A percentile compares a stretch with the other conserved stretches of the same genome.
phyloP scores from a whole-genome alignment of 1,284 basidiomycete genomes.

The Melampsora americana region DNA sequence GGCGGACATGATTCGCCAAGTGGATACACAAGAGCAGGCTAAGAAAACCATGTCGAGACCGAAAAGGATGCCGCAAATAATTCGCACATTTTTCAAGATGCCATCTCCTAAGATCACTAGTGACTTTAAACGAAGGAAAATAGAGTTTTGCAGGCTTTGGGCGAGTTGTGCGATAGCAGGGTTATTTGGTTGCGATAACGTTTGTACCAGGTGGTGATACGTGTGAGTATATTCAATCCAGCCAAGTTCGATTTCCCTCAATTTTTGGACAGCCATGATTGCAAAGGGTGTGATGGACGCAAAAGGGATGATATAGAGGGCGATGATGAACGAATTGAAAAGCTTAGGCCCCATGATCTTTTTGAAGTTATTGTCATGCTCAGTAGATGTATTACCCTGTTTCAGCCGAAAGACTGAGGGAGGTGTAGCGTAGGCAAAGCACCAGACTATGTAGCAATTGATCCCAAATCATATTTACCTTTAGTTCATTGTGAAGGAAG shows the following conservation, averaged over 20 bases:
- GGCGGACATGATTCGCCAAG: not conserved
- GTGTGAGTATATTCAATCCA: not conserved
- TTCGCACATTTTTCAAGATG: not conserved
- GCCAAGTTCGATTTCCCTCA: not conserved
- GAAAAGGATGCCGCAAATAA: not conserved
- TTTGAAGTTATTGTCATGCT: not conserved
- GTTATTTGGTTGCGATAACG: not conserved
- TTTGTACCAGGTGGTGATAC: not conserved
- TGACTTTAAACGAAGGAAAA: too few relatives aligned
- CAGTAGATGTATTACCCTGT: not conserved
- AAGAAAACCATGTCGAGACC: not conserved
- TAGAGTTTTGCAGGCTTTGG: too few relatives aligned
- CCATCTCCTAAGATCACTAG: too few relatives aligned
- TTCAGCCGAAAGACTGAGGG: not conserved
- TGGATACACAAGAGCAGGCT: not conserved
- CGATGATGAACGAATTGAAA: not conserved
- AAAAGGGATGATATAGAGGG: not conserved
- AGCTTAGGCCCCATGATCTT: not conserved
- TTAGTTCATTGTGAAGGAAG: too few relatives aligned
- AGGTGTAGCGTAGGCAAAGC: not conserved
- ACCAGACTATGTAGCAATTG: not conserved
- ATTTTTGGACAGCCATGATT: not conserved
- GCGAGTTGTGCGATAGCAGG: not conserved
- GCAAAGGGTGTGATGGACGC: not conserved
- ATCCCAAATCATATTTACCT: too few relatives aligned